phyloP scores from a whole-genome alignment of 2,329 filamentous ascomycete genomes.

The Monilinia fructigena region DNA sequence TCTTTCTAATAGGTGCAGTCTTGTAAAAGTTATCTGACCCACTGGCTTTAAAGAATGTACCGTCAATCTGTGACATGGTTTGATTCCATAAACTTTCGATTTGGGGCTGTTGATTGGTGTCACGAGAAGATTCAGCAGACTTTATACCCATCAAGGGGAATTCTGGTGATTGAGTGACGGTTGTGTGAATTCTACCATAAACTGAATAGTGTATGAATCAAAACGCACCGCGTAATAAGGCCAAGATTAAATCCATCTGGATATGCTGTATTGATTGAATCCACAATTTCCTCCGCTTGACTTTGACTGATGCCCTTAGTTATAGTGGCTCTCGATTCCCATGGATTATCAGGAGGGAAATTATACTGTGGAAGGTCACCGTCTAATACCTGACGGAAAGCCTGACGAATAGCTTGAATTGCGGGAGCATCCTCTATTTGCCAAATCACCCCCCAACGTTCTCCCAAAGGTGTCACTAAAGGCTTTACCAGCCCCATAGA shows the following conservation, averaged over 20 bases:
- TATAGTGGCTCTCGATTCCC: constrained; percentile 7
- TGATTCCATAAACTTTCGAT: constrained; percentile 6
- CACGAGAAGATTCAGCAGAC: neutral
- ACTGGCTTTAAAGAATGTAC: neutral
- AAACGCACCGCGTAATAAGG: constrained; percentile 12
- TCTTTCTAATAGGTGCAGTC: constrained; percentile 3
- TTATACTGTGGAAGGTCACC: neutral
- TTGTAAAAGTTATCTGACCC: neutral
- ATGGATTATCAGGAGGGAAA: neutral
- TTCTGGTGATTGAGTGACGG: constrained; percentile 12
- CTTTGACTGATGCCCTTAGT: neutral
- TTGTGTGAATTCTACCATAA: neutral
- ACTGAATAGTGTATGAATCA: constrained; percentile 10
- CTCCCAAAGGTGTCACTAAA: neutral
- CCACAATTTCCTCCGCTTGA: constrained; percentile 10
- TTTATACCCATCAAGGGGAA: constrained; percentile 12
- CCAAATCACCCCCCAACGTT: constrained; percentile 8
- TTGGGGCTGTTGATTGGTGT: neutral
- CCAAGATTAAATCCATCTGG: constrained; percentile 19
- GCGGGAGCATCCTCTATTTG: constrained; percentile 12
- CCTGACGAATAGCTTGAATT: constrained; percentile 5
- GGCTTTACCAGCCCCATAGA: constrained; percentile 4
- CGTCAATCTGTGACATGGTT: constrained; percentile 18
- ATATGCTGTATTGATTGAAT: constrained; percentile 7
- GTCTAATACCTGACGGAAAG: constrained; percentile 3